These are phyloP conservation scores for Termitomyces sp. DNA, from an alignment of 768 basidiomycete species.

Conservation along the genomic window DNA sequence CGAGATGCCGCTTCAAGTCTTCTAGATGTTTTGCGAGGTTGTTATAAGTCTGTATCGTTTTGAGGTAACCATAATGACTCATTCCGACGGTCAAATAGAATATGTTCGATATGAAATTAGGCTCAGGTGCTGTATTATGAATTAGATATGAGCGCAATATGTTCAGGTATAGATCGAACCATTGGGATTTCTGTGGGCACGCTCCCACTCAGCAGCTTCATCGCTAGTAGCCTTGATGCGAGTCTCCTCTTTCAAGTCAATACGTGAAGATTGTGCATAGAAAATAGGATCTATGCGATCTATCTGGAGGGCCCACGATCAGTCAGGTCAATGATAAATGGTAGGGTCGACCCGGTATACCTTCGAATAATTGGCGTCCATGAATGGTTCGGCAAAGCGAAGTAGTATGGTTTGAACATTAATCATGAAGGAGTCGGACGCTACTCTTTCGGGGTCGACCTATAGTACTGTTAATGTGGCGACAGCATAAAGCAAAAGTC, in stretches of 20 bases:
- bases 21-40: conserved; percentile 71
- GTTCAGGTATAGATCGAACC: conserved; percentile 27
- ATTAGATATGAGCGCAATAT: background rate
- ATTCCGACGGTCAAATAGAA: conserved; percentile 87
- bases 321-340: background rate
- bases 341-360: conserved; percentile 30
- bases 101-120: conserved; percentile 93
- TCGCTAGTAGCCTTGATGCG: conserved; percentile 90
- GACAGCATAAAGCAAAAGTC: background rate
- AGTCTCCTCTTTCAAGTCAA: conserved; percentile 85
- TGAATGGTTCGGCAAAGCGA: conserved; percentile 89
- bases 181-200: conserved; percentile 37
- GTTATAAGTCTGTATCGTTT: conserved; percentile 72
- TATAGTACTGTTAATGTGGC: conserved; percentile 20
- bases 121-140: conserved; percentile 42
- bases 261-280: conserved; percentile 65
- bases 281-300: conserved; percentile 87
- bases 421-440: conserved; percentile 89
- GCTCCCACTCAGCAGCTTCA: conserved; percentile 73
- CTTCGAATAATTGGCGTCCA: conserved; percentile 89
- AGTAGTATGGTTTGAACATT: conserved; percentile 83
- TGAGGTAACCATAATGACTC: conserved; percentile 85
- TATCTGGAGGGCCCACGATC: conserved; percentile 43
- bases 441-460: conserved; percentile 83
- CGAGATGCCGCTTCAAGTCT: conserved; percentile 73